phyloP scores from a whole-genome alignment of 2,329 filamentous ascomycete genomes.

The Cordyceps farinosa region DNA sequence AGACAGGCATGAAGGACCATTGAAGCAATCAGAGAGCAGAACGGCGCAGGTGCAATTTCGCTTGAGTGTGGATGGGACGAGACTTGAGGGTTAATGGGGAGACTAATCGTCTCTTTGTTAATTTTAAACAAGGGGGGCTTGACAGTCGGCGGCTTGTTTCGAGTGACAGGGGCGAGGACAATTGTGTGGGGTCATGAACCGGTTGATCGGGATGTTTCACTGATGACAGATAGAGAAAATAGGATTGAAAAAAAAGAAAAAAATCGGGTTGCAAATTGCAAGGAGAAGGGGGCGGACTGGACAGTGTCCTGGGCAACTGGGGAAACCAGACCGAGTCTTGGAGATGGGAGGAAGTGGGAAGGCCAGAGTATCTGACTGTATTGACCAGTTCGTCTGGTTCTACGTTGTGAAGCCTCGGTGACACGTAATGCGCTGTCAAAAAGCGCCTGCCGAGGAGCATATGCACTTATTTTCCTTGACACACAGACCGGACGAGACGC shows the following conservation, averaged over 20 bases:
- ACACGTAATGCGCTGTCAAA: slow-evolving; percentile 2
- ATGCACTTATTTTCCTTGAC: not conserved
- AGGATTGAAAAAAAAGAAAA: not conserved
- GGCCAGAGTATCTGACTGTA: not conserved
- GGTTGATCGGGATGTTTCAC: slow-evolving; percentile 9
- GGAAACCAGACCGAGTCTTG: not conserved
- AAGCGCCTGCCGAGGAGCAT: not conserved
- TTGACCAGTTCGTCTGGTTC: not conserved
- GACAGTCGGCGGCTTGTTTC: not conserved
- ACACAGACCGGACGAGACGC: not conserved
- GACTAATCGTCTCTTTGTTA: slow-evolving; percentile 6
- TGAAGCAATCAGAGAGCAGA: not conserved
- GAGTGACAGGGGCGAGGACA: not conserved
- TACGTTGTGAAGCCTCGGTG: not conserved
- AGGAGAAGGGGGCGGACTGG: not conserved
- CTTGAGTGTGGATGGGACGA: slow-evolving; percentile 1
- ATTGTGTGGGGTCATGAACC: slow-evolving; percentile 2
- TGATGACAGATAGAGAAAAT: not conserved
- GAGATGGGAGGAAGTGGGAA: not conserved
- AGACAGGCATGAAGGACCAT: not conserved
- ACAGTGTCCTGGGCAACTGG: not conserved
- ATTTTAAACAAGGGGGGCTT: slow-evolving; percentile 5
- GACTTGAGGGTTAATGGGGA: not conserved
- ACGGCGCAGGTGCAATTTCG: slow-evolving; percentile 4
- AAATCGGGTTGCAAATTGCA: not conserved